Base-by-base conservation (phyloP, 257 asterid species). In the Nyctanthes arbortristis region DNA sequence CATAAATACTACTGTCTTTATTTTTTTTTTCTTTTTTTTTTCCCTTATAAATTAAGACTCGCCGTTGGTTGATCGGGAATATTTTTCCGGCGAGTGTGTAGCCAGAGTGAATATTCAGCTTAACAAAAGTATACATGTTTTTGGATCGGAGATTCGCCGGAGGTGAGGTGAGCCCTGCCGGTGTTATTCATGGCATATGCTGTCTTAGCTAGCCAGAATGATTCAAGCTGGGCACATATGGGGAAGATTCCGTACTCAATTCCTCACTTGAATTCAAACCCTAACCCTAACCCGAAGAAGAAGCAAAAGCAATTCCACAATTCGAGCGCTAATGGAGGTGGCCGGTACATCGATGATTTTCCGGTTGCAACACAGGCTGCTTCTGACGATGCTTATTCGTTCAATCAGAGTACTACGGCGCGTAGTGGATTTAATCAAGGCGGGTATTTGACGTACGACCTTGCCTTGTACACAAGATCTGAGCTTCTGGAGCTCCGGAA, bases 321-420 rank as follows among this genome's bases (percentile, higher is more conserved):
- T 20, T 71, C 76, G 18, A 37, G 85, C 2, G 74, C 76, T 0
- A 88, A 83, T 81, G 92, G 88, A 25, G 69, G 65, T 60, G 74
- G 74, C 8, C 84, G 80, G 16, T 70, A 61, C 63, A 71, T 63
- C 63, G 84, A 72, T 29, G 84, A 81, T 6, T 85, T 85, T 24
- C 88, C 95, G 9, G 95, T 75, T 55, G 88, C 84, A 14, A 82
- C 94, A 35, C 97, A 83, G 86, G 79, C 97, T 1, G 92, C 87
- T 3, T 91, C 99, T 1, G 99, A 91, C 35, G 99, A 93, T 30
- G 97, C 96, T 4, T 89, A 93, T 73, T 93, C 99, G 3, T 93
- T 79, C 78, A 91, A 87, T 62, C 97, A 89, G 80, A 73, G 88
- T 35, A 69, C 84, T 1, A 65, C 77, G 35, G 66, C 74, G 67